Percentiles rank a stretch among this genome's conserved stretches.
phyloP scores from a whole-genome alignment of 2,329 filamentous ascomycete genomes.

The Diaporthe helianthi region DNA sequence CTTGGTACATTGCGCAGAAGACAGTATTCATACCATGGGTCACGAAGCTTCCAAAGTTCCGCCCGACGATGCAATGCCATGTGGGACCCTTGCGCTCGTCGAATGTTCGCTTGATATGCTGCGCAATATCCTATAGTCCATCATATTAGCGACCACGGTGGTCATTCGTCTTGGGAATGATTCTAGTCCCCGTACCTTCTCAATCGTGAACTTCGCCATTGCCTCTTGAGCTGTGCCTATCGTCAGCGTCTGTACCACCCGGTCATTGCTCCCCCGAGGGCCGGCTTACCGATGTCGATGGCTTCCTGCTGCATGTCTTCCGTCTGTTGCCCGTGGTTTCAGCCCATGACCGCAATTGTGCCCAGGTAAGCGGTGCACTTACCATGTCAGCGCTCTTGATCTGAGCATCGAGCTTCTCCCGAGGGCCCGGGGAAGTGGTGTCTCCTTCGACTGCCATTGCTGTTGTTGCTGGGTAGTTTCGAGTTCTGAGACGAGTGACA shows the following conservation, averaged over 20 bases:
- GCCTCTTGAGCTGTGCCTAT: constrained; percentile 62
- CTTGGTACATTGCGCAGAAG: not conserved
- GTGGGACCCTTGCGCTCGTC: constrained; percentile 96
- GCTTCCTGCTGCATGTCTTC: constrained; percentile 97
- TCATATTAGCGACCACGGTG: constrained; percentile 23
- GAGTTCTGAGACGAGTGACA: not conserved
- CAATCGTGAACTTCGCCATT: constrained; percentile 68
- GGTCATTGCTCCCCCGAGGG: constrained; percentile 9
- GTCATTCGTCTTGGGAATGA: not conserved
- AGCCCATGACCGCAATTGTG: not conserved
- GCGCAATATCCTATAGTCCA: constrained; percentile 79
- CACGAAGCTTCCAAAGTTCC: constrained; percentile 99
- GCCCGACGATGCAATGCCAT: constrained; percentile 98
- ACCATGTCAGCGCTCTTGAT: constrained; percentile 99
- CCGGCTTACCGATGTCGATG: constrained; percentile 87
- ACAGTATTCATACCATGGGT: constrained; percentile 77
- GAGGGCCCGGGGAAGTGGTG: constrained; percentile 56
- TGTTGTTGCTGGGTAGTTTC: not conserved
- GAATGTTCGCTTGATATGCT: constrained; percentile 96
- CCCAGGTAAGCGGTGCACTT: constrained; percentile 42
- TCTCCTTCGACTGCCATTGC: constrained; percentile 32
- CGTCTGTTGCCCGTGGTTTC: constrained; percentile 63
- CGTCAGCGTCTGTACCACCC: constrained; percentile 2
- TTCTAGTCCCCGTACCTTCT: constrained; percentile 60
- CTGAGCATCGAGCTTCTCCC: constrained; percentile 86